Evolutionary conservation across 495 filamentous ascomycete genomes (phyloP).

Genomic region (Hypoxylon rickii): DNA sequence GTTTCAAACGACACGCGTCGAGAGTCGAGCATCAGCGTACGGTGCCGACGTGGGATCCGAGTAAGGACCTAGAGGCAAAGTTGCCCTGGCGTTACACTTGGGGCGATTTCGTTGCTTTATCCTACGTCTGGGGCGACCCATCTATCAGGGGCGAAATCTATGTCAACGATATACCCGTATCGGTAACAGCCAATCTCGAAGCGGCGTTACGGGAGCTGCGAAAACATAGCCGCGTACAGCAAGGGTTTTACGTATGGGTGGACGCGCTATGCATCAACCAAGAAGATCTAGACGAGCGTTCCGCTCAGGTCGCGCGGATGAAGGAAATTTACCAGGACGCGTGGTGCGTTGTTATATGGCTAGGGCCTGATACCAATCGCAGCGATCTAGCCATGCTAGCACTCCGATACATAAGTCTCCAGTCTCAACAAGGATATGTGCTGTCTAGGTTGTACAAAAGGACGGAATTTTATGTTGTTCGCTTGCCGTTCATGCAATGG

Average conservation of each 20-base stretch:
- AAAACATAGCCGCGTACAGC: slow-evolving; percentile 11
- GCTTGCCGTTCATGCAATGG: slow-evolving; percentile 19
- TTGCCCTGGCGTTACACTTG: slow-evolving; percentile 20
- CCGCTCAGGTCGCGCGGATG: slow-evolving; percentile 43
- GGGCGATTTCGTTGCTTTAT: slow-evolving; percentile 21
- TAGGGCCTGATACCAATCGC: slow-evolving; percentile 30
- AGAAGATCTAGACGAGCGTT: slow-evolving; percentile 35
- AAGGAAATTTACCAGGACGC: slow-evolving; percentile 41
- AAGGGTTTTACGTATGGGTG: slow-evolving; percentile 12
- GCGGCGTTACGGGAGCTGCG: slow-evolving; percentile 12
- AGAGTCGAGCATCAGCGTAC: slow-evolving; percentile 2
- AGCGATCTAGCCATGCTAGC: slow-evolving; percentile 15
- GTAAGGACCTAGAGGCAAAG: slow-evolving; percentile 8
- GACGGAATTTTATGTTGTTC: slow-evolving; percentile 15
- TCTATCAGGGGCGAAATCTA: slow-evolving; percentile 9
- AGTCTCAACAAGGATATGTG: slow-evolving; percentile 9
- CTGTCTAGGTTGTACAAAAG: slow-evolving; percentile 11
- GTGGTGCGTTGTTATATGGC: slow-evolving; percentile 39
- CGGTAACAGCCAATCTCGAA: slow-evolving; percentile 12
- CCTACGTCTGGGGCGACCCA: slow-evolving; percentile 16
- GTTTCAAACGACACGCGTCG: neutral
- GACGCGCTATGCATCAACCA: slow-evolving; percentile 47
- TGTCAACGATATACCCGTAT: slow-evolving; percentile 8
- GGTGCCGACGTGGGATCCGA: slow-evolving; percentile 12
- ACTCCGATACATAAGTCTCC: slow-evolving; percentile 20